Evolutionary conservation across 129 eudicot species (phyloP).

Genomic region (Rutidosis leptorrhynchoides): DNA sequence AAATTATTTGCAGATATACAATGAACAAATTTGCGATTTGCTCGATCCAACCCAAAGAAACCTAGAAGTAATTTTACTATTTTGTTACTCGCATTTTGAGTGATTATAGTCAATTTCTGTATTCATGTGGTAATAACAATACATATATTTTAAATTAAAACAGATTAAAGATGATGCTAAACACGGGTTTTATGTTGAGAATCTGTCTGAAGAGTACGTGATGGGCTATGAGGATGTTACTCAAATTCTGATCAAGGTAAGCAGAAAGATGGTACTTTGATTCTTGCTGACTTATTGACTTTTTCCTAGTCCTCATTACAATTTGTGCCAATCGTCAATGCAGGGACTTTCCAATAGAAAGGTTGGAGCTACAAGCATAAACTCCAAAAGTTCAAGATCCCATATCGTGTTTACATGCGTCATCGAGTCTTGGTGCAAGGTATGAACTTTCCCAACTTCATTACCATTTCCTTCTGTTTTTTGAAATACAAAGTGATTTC

Average conservation of each 20-base stretch:
- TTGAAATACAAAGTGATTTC: not conserved
- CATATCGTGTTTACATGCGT: conserved; percentile 84
- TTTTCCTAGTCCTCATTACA: not conserved
- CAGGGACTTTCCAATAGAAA: conserved; percentile 94
- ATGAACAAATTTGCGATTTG: conserved; percentile 86
- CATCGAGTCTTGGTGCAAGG: conserved; percentile 98
- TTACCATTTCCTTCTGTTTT: not conserved
- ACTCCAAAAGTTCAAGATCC: conserved; percentile 95
- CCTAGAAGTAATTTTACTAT: conserved; percentile 51
- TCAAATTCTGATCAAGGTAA: conserved; percentile 87
- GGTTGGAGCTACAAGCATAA: conserved; percentile 77
- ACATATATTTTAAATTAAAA: conserved; percentile 15
- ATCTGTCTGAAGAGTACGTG: conserved; percentile 84
- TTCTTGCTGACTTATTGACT: not conserved
- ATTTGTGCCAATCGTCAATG: conserved; percentile 1
- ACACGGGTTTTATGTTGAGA: conserved; percentile 85
- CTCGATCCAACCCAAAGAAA: conserved; percentile 90
- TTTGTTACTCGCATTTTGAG: not conserved
- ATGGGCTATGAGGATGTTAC: conserved; percentile 74
- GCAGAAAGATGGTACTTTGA: not conserved
- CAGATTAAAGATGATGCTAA: conserved; percentile 90
- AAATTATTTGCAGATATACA: conserved; percentile 56
- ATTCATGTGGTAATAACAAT: not conserved
- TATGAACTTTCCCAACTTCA: conserved; percentile 22
- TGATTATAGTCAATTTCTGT: not conserved